Conservation (phyloP, 495 filamentous ascomycete genomes). For the Annulohypoxylon moriforme region DNA sequence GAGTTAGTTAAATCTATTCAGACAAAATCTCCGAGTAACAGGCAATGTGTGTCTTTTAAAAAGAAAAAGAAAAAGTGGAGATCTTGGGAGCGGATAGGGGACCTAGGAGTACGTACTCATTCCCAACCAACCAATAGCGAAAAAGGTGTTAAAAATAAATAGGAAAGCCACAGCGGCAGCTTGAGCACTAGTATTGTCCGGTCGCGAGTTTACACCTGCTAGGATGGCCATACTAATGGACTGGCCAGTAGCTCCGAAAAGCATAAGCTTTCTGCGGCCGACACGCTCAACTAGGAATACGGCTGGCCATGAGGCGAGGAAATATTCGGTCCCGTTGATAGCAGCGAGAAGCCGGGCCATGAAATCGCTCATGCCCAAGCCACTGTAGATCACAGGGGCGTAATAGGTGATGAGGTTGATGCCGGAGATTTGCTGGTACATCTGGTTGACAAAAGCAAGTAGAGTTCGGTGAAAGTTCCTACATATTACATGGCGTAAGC, state of each 20-base stretch:
- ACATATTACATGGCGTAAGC: conserved; percentile 20
- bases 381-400: conserved; percentile 71
- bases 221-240: conserved; percentile 75
- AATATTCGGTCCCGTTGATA: conserved; percentile 79
- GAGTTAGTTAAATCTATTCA: conserved; percentile 1
- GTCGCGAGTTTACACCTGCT: conserved; percentile 57
- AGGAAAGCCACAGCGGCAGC: conserved; percentile 67
- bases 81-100: background rate
- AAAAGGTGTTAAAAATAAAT: conserved; percentile 82
- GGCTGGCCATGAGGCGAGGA: conserved; percentile 76
- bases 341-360: conserved; percentile 76
- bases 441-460: conserved; percentile 79
- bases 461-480: conserved; percentile 78
- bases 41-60: too few relatives aligned
- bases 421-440: conserved; percentile 83
- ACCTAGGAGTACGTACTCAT: conserved; percentile 65
- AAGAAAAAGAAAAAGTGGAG: too few relatives aligned
- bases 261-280: conserved; percentile 76
- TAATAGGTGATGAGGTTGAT: conserved; percentile 85
- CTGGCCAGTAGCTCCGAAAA: conserved; percentile 78
- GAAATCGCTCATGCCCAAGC: conserved; percentile 60
- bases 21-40: background rate
- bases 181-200: conserved; percentile 46
- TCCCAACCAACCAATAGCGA: conserved; percentile 79
- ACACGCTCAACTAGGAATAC: conserved; percentile 71